Base-by-base conservation (phyloP, 768 basidiomycete species). In the Pilatotrama ljubarskyi region DNA sequence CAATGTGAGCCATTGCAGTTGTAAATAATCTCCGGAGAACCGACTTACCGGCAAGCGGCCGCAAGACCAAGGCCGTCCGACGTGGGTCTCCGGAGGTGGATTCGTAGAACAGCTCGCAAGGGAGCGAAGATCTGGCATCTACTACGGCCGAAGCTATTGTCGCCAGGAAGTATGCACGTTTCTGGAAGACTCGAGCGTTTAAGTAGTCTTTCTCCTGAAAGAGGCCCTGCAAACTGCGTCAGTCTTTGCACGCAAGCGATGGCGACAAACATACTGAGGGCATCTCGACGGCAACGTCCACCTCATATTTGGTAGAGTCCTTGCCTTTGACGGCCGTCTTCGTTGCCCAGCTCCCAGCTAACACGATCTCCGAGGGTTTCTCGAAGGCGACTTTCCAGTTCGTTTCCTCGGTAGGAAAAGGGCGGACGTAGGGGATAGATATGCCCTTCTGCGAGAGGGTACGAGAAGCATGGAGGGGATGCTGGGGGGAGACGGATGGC, bases 131-230 rank as follows among this genome's bases (percentile, higher is more conserved):
- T 61, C 80, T 77, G 13, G 78, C 72, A 36, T 74, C 72, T 42
- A 74, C 75, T 38, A 94, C 70, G 1, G 84, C 82, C 8, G 82
- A 78, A 1, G 91, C 90, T 44, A 98, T 76, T 4, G 82, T 83
- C 7, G 94, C 89, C 18, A 98, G 82, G 73, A 93, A 99, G 70
- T 90, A 94, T 0, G 93, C 87, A 38, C 92, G 81, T 70, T 98
- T 98, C 70, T 95, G 90, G 70, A 96, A 95, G 72, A 90, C 94
- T 11, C 97, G 84, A 8, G 86, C 83, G 69, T 95, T 88, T 58
- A 94, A 78, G 64, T 93, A 92, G 69, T 98, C 95, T 70, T 98
- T 99, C 68, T 95, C 93, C 76, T 96, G 93, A 68, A 98, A 95
- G n/a, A 97, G 77, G 47, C 66, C 72, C 90, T 91, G 55, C 5